Base-by-base conservation (phyloP, 73 alveolate genomes). In the Paramecium caudatum region DNA sequence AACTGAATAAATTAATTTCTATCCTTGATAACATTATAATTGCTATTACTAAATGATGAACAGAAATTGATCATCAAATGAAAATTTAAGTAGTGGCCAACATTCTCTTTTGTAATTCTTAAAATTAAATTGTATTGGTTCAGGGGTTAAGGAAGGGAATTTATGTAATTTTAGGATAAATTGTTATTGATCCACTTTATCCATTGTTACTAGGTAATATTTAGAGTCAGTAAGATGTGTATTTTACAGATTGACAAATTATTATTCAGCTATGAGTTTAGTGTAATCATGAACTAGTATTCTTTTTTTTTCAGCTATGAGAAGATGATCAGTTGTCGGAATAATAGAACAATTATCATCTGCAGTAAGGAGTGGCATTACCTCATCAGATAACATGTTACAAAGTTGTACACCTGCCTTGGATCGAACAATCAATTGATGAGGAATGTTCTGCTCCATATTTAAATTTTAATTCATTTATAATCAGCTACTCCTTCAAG, bases 391-490 rank as follows among this genome's bases (percentile, higher is more conserved):
- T 16, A 37, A 27, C 46, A 41, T 19, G 19, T 12, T 9, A 17
- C 47, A 8, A 12, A 74, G 65, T 8, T 39, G 43, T 7, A 74
- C 62, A 39, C 88, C 88, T 34, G 25, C 55, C 43, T 74, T 74
- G 32, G 30, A 36, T 10, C 88, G 23, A 17, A 74, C 55, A 1
- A 74, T 21, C 39, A 74, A 55, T 27, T 55, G 80, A 55, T 55
- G 80, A 55, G 80, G 88, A 74, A 27, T 39, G 47, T 74, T 34
- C 34, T 68, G 36, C 84, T 68, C 84, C 84, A 68, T 68, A 68
- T 17, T 34, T 68, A 37, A 55, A 27, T 19, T 55, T 9, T 5
- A 55, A 50, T 10, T 55, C 80, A 55, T 55, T 55, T 55, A 43
- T 55, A 55, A 55, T 55, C 80, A 17, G 80, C 80, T 8, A 55